A percentile compares a stretch with the other conserved stretches of the same genome.
Conservation (phyloP, 495 filamentous ascomycete genomes). For the Aspergillus sclerotioniger region DNA sequence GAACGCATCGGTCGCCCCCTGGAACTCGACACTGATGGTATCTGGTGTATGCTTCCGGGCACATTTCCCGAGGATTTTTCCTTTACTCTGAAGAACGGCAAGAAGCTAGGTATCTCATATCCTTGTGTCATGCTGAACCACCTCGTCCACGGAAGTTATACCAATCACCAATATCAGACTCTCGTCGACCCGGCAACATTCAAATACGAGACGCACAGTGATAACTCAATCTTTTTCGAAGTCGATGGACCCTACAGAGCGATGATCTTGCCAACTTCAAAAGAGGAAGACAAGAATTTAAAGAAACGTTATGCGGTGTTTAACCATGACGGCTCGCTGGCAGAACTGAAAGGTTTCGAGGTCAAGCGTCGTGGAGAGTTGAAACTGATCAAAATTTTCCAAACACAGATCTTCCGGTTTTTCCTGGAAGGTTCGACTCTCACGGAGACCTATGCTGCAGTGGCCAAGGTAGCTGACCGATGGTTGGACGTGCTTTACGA, state of each 20-base stretch:
- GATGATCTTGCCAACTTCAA: conserved; percentile 96
- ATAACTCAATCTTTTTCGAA: conserved; percentile 99
- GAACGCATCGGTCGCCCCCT: conserved; percentile 91
- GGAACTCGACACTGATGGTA: conserved; percentile 99
- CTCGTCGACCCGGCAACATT: conserved; percentile 74
- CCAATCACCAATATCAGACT: conserved; percentile 95
- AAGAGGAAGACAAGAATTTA: conserved; percentile 98
- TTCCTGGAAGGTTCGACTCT: conserved; percentile 89
- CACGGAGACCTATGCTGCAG: conserved; percentile 82
- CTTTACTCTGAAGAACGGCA: conserved; percentile 91
- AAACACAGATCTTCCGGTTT: conserved; percentile 98
- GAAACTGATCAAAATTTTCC: conserved; percentile 99
- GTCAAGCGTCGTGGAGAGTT: conserved; percentile 97
- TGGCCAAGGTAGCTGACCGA: conserved; percentile 91
- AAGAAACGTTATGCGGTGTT: conserved; percentile 99
- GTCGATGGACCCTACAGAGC: conserved; percentile 96
- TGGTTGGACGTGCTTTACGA: conserved; percentile 94
- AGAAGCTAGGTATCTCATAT: conserved; percentile 93
- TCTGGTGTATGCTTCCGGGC: conserved; percentile 98
- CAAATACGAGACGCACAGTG: conserved; percentile 91
- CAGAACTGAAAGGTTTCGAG: conserved; percentile 98
- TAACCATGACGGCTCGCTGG: conserved; percentile 93
- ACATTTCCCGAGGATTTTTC: conserved; percentile 96
- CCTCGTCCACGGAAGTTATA: conserved; percentile 91
- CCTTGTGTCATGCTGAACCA: conserved; percentile 99